Evolutionary conservation across 345 rosid genomes (phyloP).

Genomic region (Bruguiera gymnorhiza): DNA sequence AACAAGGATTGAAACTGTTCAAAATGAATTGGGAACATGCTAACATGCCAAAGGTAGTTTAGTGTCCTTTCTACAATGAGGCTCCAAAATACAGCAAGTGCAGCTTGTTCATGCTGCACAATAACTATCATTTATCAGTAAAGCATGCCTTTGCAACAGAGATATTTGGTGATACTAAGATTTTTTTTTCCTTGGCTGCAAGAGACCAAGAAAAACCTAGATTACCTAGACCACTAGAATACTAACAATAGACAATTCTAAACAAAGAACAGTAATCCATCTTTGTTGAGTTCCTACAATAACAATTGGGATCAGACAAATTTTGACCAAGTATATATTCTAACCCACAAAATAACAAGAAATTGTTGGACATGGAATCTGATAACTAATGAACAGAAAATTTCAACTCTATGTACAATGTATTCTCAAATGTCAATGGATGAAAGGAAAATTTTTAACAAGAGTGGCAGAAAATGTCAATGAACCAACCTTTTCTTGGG

Average conservation of each 20-base stretch:
- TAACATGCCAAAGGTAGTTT: neutral
- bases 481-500: constrained; percentile 55
- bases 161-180: no score
- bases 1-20: neutral
- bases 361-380: neutral
- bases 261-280: no score
- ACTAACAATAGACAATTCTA: no score
- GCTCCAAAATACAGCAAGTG: neutral
- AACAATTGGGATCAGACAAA: neutral
- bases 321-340: neutral
- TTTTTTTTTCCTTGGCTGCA: no score
- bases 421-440: neutral
- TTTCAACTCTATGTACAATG: neutral
- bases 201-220: no score
- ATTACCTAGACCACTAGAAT: no score
- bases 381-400: neutral
- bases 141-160: no score
- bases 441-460: neutral
- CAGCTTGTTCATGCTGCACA: no score
- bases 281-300: neutral
- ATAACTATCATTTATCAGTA: no score
- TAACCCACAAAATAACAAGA: neutral
- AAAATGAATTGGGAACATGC: neutral
- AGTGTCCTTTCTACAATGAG: neutral
- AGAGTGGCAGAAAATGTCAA: neutral